Conservation (phyloP, 2,329 filamentous ascomycete species). For the Cytospora piceicola region DNA sequence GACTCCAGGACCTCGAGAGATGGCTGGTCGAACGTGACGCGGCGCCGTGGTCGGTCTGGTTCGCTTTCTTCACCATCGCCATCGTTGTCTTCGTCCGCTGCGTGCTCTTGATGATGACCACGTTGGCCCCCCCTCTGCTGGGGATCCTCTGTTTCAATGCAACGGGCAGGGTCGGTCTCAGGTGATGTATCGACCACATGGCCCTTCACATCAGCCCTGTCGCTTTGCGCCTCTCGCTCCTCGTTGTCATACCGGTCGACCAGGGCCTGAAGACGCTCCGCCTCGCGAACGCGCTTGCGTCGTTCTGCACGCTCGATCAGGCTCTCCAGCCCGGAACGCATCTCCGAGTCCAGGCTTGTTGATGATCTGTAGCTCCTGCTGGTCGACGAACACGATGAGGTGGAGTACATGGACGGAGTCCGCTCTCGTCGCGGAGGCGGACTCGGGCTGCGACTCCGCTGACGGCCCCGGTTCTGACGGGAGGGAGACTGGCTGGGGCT, state of each 20-base stretch:
- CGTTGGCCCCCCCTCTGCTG: not conserved
- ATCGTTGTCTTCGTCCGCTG: not conserved
- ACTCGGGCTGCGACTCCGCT: not conserved
- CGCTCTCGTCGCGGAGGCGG: not conserved
- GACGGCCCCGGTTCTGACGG: not conserved
- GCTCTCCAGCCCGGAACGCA: constrained; percentile 12
- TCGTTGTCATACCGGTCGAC: constrained; percentile 11
- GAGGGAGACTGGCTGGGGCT: not conserved
- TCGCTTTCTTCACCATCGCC: not conserved
- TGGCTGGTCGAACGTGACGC: constrained; percentile 11
- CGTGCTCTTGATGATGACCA: not conserved
- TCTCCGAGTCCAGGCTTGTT: constrained; percentile 14
- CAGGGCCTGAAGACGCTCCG: constrained; percentile 13
- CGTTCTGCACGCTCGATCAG: not conserved
- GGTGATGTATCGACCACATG: not conserved
- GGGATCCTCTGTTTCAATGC: not conserved
- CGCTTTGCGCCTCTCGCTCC: not conserved
- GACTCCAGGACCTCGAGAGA: constrained; percentile 6
- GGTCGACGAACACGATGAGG: constrained; percentile 1
- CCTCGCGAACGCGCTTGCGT: constrained; percentile 8
- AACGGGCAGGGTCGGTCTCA: not conserved
- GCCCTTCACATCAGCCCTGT: not conserved
- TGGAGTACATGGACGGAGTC: not conserved
- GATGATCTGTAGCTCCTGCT: constrained; percentile 16
- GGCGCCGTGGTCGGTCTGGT: not conserved